A percentile compares a stretch with the other conserved stretches of the same genome.
Evolutionary conservation across 1,139 yeast genomes (phyloP).

Genomic region (Blastobotrys arbuscula): DNA sequence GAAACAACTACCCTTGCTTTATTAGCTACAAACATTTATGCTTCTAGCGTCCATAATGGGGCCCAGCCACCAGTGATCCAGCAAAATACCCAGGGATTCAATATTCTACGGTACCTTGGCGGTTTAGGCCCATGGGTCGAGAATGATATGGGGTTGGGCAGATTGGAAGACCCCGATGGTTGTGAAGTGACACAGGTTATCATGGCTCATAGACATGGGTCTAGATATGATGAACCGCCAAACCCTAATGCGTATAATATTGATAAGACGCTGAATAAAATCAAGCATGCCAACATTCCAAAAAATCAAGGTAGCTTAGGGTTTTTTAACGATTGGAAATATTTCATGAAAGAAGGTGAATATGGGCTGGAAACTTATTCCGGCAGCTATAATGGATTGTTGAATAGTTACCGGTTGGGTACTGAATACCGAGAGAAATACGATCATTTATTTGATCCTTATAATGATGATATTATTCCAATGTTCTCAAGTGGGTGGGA

Average conservation of each 20-base stretch:
- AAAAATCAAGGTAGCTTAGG: slow-evolving; percentile 20
- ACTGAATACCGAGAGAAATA: slow-evolving; percentile 34
- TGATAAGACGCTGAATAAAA: slow-evolving; percentile 23
- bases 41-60: too few relatives aligned
- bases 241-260: slow-evolving; percentile 18
- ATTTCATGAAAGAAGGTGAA: slow-evolving; percentile 26
- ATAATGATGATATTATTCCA: slow-evolving; percentile 33
- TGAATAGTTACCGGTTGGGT: slow-evolving; percentile 31
- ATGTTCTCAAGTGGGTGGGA: slow-evolving; percentile 38
- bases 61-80: slow-evolving; percentile 2
- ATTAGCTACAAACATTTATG: background rate
- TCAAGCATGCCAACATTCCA: slow-evolving; percentile 13
- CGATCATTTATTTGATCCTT: slow-evolving; percentile 37
- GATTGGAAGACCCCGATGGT: slow-evolving; percentile 41
- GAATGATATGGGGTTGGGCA: slow-evolving; percentile 34
- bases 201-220: slow-evolving; percentile 65
- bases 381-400: slow-evolving; percentile 37
- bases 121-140: slow-evolving; percentile 13
- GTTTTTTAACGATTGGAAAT: slow-evolving; percentile 38
- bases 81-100: slow-evolving; percentile 1
- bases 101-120: slow-evolving; percentile 7
- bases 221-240: slow-evolving; percentile 48
- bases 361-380: slow-evolving; percentile 28
- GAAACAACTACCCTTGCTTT: background rate
- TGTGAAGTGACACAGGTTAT: slow-evolving; percentile 63